Base-by-base conservation (phyloP, 352 stramenopile genomes). In the Phytopythium litorale region DNA sequence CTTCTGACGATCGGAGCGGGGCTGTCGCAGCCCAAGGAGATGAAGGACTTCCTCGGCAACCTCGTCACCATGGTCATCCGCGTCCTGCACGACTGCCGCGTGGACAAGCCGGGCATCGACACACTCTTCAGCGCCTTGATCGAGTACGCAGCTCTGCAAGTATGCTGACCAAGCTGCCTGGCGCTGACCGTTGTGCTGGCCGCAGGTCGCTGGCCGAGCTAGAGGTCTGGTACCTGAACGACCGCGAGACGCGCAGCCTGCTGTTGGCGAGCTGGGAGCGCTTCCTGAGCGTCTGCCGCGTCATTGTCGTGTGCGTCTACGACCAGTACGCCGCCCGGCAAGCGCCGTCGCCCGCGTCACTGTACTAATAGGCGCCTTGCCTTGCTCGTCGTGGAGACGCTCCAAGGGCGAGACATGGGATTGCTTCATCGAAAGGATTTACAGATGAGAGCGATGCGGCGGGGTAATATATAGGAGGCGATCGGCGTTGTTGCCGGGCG, bases 141-240 rank as follows among this genome's bases (percentile, higher is more conserved):
- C 33, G 84, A 90, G 75, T 87, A 69, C 53, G 70, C 67, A 1
- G 12, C 7, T 58, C 19, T 13, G 23, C 46, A 8, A 23, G 37
- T 21, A 52, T 30, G 30, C 4, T 23, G 2, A 4, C 8, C 19
- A 11, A 48, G 16, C 18, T 7, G 9, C 1, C n/a, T 50, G 43
- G 4, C 2, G 21, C 43, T 38, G 28, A 42, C 9, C n/a, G 18
- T 23, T 23, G 18, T 32, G 13, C 1, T 37, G 23, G 25, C 37
- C 33, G 8, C 45, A 87, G 70, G 19, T 79, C 78, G n/a, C 64
- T 90, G 18, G 63, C 70, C 6, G 64, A 79, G 50, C 68, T 92
- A 33, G 79, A 91, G 18, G 81, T 88, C 40, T 92, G 81, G 84
- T 92, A 92, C 58, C 67, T 91, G 3, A 81, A 87, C 45, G 80